These are phyloP conservation scores for Penicillium verrucosum DNA, from an alignment of 2,329 filamentous ascomycete species.

Conservation along the genomic window DNA sequence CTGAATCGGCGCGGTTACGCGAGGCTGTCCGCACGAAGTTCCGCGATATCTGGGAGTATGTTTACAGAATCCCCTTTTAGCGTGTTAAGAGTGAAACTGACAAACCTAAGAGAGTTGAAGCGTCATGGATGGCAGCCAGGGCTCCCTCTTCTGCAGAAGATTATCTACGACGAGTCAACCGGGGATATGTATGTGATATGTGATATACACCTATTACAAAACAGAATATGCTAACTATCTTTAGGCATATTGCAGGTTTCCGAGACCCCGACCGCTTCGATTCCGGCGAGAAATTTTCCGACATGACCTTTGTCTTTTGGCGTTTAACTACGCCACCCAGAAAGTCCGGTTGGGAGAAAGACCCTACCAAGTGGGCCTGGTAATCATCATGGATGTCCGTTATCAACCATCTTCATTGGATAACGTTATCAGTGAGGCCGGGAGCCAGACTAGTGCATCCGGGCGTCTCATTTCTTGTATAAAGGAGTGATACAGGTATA, in stretches of 20 bases:
- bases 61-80: neutral
- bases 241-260: conserved; percentile 1
- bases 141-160: neutral
- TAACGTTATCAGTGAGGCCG: too few species aligned
- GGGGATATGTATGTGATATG: neutral
- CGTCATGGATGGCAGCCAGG: neutral
- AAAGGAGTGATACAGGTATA: too few species aligned
- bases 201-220: neutral
- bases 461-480: too few species aligned
- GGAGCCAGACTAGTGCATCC: too few species aligned
- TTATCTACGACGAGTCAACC: neutral
- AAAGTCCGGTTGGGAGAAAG: neutral
- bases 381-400: too few species aligned
- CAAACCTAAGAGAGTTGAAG: neutral
- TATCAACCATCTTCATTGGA: too few species aligned
- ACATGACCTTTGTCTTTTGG: neutral
- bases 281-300: neutral
- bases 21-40: neutral
- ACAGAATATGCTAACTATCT: neutral
- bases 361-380: neutral
- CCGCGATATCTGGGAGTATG: neutral
- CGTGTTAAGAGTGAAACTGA: neutral
- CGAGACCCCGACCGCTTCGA: neutral
- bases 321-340: neutral
- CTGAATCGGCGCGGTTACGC: neutral